These are phyloP conservation scores for Ampelocalamus luodianensis DNA, from an alignment of 176 grass and related monocot species.

Conservation along the genomic window DNA sequence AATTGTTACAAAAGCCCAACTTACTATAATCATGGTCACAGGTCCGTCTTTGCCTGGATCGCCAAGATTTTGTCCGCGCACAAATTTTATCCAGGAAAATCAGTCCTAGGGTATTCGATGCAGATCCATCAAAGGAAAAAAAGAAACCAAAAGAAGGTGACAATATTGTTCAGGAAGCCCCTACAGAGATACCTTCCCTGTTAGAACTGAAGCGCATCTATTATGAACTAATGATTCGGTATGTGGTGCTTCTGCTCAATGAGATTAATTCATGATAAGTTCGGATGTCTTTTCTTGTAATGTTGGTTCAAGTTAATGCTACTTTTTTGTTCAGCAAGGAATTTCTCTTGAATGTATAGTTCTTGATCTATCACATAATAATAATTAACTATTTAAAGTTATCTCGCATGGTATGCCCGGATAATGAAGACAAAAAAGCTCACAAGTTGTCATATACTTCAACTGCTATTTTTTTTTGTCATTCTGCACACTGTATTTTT, in stretches of 20 bases:
- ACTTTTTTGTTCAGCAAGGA: not conserved
- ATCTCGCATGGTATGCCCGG: not conserved
- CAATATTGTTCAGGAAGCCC: conserved; percentile 86
- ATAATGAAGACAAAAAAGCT: conserved; percentile 7
- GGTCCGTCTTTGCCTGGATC: conserved; percentile 91
- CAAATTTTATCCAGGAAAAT: conserved; percentile 98
- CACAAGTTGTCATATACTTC: not conserved
- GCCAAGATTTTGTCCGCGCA: conserved; percentile 83
- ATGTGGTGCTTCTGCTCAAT: conserved; percentile 36
- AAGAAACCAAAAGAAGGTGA: conserved; percentile 94
- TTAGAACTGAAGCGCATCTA: conserved; percentile 90
- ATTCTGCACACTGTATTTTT: not conserved
- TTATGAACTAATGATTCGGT: conserved; percentile 93
- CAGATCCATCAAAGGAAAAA: conserved; percentile 81
- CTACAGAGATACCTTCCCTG: conserved; percentile 80
- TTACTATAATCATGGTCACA: conserved; percentile 39
- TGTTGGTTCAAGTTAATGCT: not conserved
- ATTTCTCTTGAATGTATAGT: not conserved
- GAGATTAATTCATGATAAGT: not conserved
- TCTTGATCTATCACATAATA: not conserved
- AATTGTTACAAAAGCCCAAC: not conserved
- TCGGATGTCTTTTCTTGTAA: not conserved
- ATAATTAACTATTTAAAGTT: not conserved
- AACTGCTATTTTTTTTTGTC: not conserved
- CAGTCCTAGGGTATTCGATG: conserved; percentile 83